phyloP scores from a whole-genome alignment of 306 rosid genomes.

The Cicer cuneatum region DNA sequence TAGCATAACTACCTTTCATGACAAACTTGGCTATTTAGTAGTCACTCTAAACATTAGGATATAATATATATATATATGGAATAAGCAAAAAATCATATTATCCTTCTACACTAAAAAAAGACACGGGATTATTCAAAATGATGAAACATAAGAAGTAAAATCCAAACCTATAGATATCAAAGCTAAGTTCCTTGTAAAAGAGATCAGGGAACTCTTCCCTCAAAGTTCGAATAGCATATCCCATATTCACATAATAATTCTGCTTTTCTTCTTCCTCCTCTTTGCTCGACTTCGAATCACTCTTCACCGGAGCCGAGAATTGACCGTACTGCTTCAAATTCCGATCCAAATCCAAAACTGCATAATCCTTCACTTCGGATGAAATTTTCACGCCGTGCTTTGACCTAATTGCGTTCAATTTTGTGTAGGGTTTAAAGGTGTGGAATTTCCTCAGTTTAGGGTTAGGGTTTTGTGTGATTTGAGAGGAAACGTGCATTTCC shows the following conservation, averaged over 20 bases:
- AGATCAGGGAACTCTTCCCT: conserved; percentile 83
- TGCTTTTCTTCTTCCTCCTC: conserved; percentile 81
- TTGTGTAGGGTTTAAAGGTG: conserved; percentile 48
- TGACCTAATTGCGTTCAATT: conserved; percentile 42
- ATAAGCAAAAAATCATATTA: neutral
- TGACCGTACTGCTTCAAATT: conserved; percentile 57
- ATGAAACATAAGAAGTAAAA: neutral
- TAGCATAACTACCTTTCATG: neutral
- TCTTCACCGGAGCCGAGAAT: conserved; percentile 71
- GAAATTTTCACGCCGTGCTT: conserved; percentile 47
- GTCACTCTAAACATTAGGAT: neutral
- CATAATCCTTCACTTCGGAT: conserved; percentile 41
- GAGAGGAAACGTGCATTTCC: conserved; percentile 46
- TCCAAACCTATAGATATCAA: conserved; percentile 70
- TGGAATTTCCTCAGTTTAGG: conserved; percentile 44
- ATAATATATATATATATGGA: neutral
- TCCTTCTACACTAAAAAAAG: neutral
- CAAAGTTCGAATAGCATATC: conserved; percentile 78
- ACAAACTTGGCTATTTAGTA: neutral
- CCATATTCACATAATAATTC: conserved; percentile 76
- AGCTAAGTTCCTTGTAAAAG: conserved; percentile 72
- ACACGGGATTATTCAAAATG: neutral
- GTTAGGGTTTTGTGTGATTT: conserved; percentile 47
- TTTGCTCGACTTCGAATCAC: conserved; percentile 64
- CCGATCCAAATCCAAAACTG: conserved; percentile 46